Percentiles rank a stretch among this genome's conserved stretches.
phyloP scores from a whole-genome alignment of 345 rosid species.

The Rhizophora mangle region DNA sequence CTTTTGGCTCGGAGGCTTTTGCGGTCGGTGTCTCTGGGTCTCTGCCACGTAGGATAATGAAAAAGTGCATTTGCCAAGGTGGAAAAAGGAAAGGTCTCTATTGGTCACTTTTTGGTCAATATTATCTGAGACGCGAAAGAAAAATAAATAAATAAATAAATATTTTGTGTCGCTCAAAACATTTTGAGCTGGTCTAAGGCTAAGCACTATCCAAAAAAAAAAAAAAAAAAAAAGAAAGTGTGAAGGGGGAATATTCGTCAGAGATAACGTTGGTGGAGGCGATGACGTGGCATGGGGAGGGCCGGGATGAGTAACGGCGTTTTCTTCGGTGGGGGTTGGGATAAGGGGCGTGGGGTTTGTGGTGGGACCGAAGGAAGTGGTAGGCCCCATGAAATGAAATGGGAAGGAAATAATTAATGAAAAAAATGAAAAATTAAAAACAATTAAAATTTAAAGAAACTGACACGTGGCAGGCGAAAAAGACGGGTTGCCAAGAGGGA shows the following conservation, averaged over 20 bases:
- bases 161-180: neutral
- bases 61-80: slow-evolving; percentile 11
- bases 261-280: slow-evolving; percentile 14
- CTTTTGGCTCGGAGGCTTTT: neutral
- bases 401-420: no score
- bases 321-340: slow-evolving; percentile 10
- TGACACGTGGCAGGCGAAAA: no score
- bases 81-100: slow-evolving; percentile 18
- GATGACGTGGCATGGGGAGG: slow-evolving; percentile 8
- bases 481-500: no score
- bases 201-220: neutral
- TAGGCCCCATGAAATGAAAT: slow-evolving; percentile 13
- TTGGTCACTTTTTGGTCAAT: slow-evolving; percentile 30
- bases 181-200: neutral
- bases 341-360: slow-evolving; percentile 8
- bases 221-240: neutral
- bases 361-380: slow-evolving; percentile 21
- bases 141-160: neutral
- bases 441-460: no score
- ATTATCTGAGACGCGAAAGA: slow-evolving; percentile 8
- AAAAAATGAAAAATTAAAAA: no score
- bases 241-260: slow-evolving; percentile 31
- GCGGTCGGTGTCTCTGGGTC: neutral
- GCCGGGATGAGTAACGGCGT: slow-evolving; percentile 21
- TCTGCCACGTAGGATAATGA: slow-evolving; percentile 22